Conservation (phyloP, 805 yeast genomes). For the Cyberlindnera lachancei region DNA sequence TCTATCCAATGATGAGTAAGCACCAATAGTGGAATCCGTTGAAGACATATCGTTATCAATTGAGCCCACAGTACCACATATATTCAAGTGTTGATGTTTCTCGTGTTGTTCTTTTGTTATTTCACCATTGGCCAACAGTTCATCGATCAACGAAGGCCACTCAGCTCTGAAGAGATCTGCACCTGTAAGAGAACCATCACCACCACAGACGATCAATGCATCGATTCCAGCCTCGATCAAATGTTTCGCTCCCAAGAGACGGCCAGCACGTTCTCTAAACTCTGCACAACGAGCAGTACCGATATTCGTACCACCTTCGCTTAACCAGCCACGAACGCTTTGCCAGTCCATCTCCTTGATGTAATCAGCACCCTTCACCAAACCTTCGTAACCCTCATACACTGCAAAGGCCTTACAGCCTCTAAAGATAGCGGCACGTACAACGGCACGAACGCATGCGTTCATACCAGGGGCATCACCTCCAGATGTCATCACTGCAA, state of each 20-base stretch:
- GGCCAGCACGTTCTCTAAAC: conserved; percentile 59
- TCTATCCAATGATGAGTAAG: conserved; percentile 69
- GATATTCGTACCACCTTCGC: conserved; percentile 69
- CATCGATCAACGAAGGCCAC: conserved; percentile 67
- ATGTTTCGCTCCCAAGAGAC: conserved; percentile 56
- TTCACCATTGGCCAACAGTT: conserved; percentile 38
- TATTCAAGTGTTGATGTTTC: conserved; percentile 49
- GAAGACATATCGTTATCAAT: conserved; percentile 80
- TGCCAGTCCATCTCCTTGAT: conserved; percentile 63
- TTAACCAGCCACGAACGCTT: conserved; percentile 64
- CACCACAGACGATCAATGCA: conserved; percentile 75
- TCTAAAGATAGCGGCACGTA: conserved; percentile 77
- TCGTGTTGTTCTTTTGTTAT: conserved; percentile 40
- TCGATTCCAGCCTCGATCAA: conserved; percentile 67
- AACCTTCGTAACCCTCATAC: conserved; percentile 91
- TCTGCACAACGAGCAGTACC: conserved; percentile 73
- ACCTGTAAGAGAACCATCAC: conserved; percentile 79
- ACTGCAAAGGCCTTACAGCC: conserved; percentile 89
- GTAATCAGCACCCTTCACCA: conserved; percentile 74
- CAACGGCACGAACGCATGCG: conserved; percentile 91
- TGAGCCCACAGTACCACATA: conserved; percentile 76
- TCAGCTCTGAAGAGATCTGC: conserved; percentile 71
- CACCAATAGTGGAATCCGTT: conserved; percentile 81
- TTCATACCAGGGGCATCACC: conserved; percentile 99
- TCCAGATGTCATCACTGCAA: conserved; percentile 96